phyloP scores from a whole-genome alignment of 306 rosid species.

The Inga oerstediana region DNA sequence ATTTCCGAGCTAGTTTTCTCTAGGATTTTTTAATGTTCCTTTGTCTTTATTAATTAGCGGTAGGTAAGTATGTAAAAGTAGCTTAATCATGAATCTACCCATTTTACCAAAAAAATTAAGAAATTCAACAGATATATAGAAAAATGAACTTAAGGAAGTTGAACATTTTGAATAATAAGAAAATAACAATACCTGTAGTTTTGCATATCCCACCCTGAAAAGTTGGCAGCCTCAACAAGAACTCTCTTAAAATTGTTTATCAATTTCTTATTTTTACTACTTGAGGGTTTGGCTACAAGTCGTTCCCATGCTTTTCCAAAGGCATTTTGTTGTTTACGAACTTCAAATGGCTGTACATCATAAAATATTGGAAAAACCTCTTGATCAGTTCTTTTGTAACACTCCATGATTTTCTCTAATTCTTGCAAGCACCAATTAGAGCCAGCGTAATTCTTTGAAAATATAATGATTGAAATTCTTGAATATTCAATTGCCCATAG shows the following conservation, averaged over 20 bases:
- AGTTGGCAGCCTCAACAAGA: not conserved
- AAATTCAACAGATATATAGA: too few relatives aligned
- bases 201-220: not conserved
- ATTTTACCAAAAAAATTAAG: too few relatives aligned
- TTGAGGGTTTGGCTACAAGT: too few relatives aligned
- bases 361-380: not conserved
- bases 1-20: too few relatives aligned
- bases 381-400: not conserved
- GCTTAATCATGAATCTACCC: too few relatives aligned
- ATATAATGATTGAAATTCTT: not conserved
- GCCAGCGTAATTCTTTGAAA: not conserved
- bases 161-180: too few relatives aligned
- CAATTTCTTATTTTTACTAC: not conserved
- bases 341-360: not conserved
- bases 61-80: too few relatives aligned
- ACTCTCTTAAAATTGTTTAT: not conserved
- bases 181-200: not conserved
- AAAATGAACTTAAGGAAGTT: too few relatives aligned
- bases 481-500: not conserved
- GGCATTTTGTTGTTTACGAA: not conserved
- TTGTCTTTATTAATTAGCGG: too few relatives aligned
- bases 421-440: conserved; percentile 4
- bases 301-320: not conserved
- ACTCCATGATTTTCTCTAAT: not conserved
- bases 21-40: too few relatives aligned